Percentiles rank a stretch among this genome's conserved stretches.
phyloP scores from a whole-genome alignment of 306 rosid genomes.

The Trifolium subterraneum region DNA sequence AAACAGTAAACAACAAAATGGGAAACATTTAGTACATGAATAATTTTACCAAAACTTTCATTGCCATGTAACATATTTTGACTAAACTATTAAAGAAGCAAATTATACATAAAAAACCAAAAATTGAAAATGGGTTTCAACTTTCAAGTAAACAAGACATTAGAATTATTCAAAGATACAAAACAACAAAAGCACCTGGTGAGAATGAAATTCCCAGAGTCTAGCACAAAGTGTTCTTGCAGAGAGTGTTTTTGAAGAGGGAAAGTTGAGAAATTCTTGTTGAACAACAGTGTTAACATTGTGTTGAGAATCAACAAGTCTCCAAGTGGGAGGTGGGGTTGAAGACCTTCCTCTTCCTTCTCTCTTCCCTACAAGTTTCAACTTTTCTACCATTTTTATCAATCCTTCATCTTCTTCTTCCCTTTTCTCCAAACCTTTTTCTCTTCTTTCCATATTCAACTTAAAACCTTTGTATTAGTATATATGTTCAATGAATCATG shows the following conservation, averaged over 20 bases:
- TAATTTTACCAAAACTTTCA: not conserved
- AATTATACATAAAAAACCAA: conserved; percentile 2
- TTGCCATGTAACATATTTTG: not conserved
- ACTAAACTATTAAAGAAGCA: not conserved
- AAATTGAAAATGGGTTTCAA: not conserved
- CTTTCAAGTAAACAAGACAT: not conserved
- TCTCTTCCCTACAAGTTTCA: conserved; percentile 51
- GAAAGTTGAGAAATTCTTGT: conserved; percentile 59
- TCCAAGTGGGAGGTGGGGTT: conserved; percentile 83
- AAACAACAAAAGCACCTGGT: conserved; percentile 36
- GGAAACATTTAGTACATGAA: conserved; percentile 1
- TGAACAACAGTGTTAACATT: not conserved
- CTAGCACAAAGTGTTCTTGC: conserved; percentile 73
- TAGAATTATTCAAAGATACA: not conserved
- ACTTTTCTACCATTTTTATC: conserved; percentile 51
- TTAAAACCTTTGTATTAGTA: too few relatives aligned
- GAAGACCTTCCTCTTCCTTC: conserved; percentile 48
- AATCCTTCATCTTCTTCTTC: conserved; percentile 12
- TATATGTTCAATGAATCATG: too few relatives aligned
- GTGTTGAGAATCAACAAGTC: conserved; percentile 58
- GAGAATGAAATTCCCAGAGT: conserved; percentile 63
- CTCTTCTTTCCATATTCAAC: conserved; percentile 31
- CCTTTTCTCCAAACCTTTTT: conserved; percentile 39
- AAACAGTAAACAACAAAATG: not conserved
- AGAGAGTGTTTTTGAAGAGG: conserved; percentile 50